These are phyloP conservation scores for Cryptosporidium ubiquitum DNA, from an alignment of 169 alveolate genomes.

Conservation along the genomic window DNA sequence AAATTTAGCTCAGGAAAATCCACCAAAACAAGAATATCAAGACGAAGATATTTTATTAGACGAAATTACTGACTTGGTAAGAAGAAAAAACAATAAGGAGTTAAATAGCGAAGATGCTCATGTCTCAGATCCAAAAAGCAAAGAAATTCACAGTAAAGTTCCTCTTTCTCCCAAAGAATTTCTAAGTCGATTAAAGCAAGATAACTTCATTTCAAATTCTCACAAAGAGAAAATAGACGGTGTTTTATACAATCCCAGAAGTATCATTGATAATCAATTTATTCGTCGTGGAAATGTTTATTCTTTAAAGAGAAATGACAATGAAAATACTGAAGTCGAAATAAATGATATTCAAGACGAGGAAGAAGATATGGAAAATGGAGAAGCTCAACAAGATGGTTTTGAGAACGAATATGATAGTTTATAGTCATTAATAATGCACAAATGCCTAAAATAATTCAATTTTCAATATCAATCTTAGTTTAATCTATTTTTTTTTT, in stretches of 20 bases:
- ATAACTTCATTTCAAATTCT: not conserved
- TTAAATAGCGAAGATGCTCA: not conserved
- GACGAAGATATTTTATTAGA: not conserved
- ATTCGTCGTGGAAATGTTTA: not conserved
- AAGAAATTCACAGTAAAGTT: not conserved
- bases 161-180: not conserved
- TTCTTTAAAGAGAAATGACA: not conserved
- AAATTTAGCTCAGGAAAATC: not conserved
- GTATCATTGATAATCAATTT: too few species aligned
- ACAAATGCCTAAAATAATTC: not conserved
- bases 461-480: not conserved
- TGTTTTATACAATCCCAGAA: not conserved
- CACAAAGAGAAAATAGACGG: not conserved
- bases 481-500: not conserved
- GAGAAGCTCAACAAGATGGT: not conserved
- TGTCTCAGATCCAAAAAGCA: not conserved
- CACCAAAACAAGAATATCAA: not conserved
- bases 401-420: not conserved
- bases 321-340: not conserved
- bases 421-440: not conserved
- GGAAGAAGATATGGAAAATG: slow-evolving; percentile 1
- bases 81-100: not conserved
- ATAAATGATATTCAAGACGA: not conserved
- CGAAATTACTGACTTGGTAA: not conserved
- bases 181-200: not conserved